These are phyloP conservation scores for Penicillium frequentans DNA, from an alignment of 2,329 filamentous ascomycete species.

Conservation along the genomic window DNA sequence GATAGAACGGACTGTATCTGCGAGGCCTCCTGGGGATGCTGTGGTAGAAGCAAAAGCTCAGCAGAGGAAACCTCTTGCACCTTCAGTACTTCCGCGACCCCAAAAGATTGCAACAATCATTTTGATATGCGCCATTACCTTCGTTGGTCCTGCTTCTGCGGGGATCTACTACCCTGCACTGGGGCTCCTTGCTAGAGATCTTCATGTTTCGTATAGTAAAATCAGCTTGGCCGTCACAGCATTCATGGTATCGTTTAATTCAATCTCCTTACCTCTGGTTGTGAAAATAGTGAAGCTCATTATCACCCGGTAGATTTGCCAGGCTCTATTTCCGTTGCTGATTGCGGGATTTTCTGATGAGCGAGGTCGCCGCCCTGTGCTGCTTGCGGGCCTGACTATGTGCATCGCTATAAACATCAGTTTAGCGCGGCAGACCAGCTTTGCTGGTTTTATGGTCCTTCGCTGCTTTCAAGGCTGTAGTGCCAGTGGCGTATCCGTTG, in stretches of 20 bases:
- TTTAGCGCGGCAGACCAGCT: constrained; percentile 40
- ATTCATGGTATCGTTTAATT: constrained; percentile 28
- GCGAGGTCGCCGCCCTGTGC: constrained; percentile 47
- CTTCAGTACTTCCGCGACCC: background rate
- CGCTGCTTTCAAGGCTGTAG: constrained; percentile 47
- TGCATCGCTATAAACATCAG: constrained; percentile 46
- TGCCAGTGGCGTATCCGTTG: constrained; percentile 41
- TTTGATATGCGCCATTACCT: background rate
- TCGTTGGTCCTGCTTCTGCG: background rate
- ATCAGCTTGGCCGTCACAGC: constrained; percentile 35
- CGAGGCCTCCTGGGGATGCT: no score
- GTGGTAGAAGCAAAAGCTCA: background rate
- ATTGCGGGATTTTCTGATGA: constrained; percentile 51
- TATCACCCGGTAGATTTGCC: constrained; percentile 39
- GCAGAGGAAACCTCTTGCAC: background rate
- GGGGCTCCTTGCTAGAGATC: constrained; percentile 29
- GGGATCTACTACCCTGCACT: constrained; percentile 35
- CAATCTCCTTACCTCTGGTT: background rate
- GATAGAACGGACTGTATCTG: no score
- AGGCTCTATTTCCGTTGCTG: constrained; percentile 37
- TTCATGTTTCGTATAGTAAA: constrained; percentile 18
- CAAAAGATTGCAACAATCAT: background rate
- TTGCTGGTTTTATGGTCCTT: constrained; percentile 37
- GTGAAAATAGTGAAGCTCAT: background rate
- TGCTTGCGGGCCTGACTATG: constrained; percentile 46